A percentile compares a stretch with the other conserved stretches of the same genome.
Evolutionary conservation across 176 grass and related monocot genomes (phyloP).

Genomic region (Puya raimondii): DNA sequence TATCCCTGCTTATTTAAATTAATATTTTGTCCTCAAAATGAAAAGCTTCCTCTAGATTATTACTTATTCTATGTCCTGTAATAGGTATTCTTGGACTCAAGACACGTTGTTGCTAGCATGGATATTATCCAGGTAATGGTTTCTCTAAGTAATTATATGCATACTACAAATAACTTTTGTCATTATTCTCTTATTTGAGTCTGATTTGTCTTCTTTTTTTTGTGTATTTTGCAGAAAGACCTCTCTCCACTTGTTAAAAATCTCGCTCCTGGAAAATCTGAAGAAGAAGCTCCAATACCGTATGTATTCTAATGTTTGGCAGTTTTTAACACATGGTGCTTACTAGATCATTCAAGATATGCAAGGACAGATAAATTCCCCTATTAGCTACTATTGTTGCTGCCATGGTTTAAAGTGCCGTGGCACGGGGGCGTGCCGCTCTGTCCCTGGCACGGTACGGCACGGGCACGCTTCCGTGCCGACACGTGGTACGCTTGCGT

Average conservation of each 20-base stretch:
- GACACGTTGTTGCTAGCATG: constrained; percentile 59
- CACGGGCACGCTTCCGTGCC: too few species aligned
- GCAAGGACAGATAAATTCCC: too few species aligned
- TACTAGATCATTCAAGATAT: background rate
- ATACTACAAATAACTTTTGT: background rate
- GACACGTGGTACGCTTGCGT: too few species aligned
- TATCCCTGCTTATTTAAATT: constrained; percentile 21
- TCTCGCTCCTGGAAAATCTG: constrained; percentile 71
- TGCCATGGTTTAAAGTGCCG: too few species aligned
- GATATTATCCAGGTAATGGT: constrained; percentile 66
- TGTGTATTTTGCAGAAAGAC: constrained; percentile 58
- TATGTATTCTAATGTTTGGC: constrained; percentile 30
- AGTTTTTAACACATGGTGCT: background rate
- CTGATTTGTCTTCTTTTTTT: constrained; percentile 17
- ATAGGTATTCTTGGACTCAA: constrained; percentile 92
- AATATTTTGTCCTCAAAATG: constrained; percentile 18
- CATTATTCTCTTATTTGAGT: background rate
- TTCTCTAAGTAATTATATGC: constrained; percentile 16
- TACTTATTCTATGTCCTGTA: background rate
- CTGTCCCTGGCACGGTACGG: too few species aligned
- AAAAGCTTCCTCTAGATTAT: background rate
- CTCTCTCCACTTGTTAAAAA: constrained; percentile 86
- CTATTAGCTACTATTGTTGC: too few species aligned
- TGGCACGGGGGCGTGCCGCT: too few species aligned
- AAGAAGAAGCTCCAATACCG: constrained; percentile 68